Conservation (phyloP, 208 protist species). For the Trichomonas gallinae region DNA sequence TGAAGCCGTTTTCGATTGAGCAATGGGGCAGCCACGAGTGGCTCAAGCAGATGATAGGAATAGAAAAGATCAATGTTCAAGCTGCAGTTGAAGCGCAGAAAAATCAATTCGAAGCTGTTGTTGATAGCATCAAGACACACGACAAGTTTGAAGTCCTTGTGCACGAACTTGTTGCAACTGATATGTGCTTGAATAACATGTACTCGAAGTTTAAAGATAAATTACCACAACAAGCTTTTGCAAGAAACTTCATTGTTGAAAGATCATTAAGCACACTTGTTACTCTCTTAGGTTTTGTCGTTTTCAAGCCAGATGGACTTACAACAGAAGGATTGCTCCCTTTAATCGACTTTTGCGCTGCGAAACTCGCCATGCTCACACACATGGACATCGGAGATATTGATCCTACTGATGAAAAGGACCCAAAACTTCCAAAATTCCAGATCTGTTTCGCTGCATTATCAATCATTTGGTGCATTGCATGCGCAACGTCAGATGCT, state of each 20-base stretch:
- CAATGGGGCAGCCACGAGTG: not conserved
- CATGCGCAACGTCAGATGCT: not conserved
- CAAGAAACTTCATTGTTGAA: not conserved
- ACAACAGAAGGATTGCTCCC: not conserved
- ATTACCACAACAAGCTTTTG: not conserved
- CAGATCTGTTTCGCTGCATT: not conserved
- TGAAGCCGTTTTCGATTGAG: not conserved
- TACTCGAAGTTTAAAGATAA: not conserved
- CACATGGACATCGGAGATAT: not conserved
- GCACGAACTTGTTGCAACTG: not conserved
- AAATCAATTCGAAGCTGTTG: not conserved
- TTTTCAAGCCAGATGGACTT: not conserved
- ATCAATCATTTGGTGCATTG: slow-evolving; percentile 12
- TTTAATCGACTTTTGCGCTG: not conserved
- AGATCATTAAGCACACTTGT: not conserved
- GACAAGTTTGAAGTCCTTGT: slow-evolving; percentile 1
- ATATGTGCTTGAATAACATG: not conserved
- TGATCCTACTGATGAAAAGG: not conserved
- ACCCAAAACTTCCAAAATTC: not conserved
- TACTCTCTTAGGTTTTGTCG: not conserved
- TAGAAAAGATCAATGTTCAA: not conserved
- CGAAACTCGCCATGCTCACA: not conserved
- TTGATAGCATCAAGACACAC: not conserved
- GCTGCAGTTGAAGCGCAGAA: not conserved
- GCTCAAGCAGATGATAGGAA: not conserved